phyloP scores from a whole-genome alignment of 805 yeast species.

The Metschnikowia gruessii region DNA sequence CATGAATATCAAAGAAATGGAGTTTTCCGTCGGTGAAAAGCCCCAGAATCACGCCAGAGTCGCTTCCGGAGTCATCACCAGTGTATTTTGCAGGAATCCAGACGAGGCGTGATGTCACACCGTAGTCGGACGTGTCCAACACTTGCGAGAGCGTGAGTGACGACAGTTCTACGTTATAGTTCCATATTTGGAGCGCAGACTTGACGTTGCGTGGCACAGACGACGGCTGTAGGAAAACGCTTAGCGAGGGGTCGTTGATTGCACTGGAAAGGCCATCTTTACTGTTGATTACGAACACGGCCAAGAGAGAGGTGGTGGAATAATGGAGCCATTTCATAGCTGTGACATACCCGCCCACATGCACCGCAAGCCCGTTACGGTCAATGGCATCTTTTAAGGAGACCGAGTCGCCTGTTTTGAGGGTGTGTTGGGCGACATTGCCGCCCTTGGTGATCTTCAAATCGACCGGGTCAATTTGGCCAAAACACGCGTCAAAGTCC shows the following conservation, averaged over 20 bases:
- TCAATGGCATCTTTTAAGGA: constrained; percentile 17
- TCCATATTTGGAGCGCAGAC: constrained; percentile 48
- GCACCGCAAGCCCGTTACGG: constrained; percentile 41
- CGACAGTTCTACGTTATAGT: constrained; percentile 25
- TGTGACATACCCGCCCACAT: constrained; percentile 52
- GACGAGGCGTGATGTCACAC: constrained; percentile 41
- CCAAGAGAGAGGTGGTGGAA: constrained; percentile 36
- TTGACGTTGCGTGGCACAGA: constrained; percentile 13
- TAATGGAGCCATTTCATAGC: constrained; percentile 51
- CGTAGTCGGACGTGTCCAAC: constrained; percentile 38
- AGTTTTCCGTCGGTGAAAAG: constrained; percentile 57
- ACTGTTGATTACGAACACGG: constrained; percentile 46
- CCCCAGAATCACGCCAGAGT: constrained; percentile 29
- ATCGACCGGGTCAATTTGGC: constrained; percentile 11
- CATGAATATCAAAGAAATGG: constrained; percentile 43
- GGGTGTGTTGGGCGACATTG: neutral
- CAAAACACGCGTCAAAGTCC: constrained; percentile 25
- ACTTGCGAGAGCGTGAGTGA: constrained; percentile 28
- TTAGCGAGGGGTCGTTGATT: constrained; percentile 28
- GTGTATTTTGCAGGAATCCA: constrained; percentile 38
- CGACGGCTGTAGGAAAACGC: constrained; percentile 25
- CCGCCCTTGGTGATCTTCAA: constrained; percentile 20
- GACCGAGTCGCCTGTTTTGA: constrained; percentile 7
- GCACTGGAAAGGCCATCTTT: constrained; percentile 21
- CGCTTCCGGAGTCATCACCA: constrained; percentile 7